Evolutionary conservation across 2,329 filamentous ascomycete species (phyloP).

Genomic region (Zasmidium citrigriseum): DNA sequence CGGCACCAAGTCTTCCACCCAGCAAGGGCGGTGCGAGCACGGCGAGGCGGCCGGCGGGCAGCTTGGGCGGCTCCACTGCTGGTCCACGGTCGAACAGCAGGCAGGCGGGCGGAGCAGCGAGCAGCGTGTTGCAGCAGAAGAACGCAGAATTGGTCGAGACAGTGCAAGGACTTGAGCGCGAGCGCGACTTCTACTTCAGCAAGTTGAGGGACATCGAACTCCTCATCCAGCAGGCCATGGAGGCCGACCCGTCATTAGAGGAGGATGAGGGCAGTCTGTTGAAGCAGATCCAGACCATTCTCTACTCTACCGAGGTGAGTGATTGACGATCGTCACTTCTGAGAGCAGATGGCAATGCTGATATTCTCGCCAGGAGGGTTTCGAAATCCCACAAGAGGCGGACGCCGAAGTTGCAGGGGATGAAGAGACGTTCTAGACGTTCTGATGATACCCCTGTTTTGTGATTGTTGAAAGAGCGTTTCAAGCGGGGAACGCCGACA

Average conservation of each 20-base stretch:
- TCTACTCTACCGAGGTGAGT: conserved; percentile 88
- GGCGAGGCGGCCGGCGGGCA: conserved; percentile 43
- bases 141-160: conserved; percentile 91
- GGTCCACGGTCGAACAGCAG: conserved; percentile 48
- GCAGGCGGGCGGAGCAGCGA: conserved; percentile 55
- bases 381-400: conserved; percentile 83
- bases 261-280: conserved; percentile 89
- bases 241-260: conserved; percentile 88
- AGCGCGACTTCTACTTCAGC: conserved; percentile 98
- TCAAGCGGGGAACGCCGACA: conserved; percentile 1
- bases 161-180: conserved; percentile 89
- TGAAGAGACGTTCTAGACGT: conserved; percentile 72
- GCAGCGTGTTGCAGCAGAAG: conserved; percentile 77
- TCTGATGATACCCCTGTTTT: conserved; percentile 18
- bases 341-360: conserved; percentile 7
- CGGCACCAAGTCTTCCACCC: conserved; percentile 37
- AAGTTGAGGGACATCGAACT: conserved; percentile 97
- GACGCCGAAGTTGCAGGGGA: conserved; percentile 62
- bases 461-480: conserved; percentile 1
- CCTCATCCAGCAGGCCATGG: conserved; percentile 87
- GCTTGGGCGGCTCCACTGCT: conserved; percentile 50
- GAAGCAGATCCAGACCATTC: conserved; percentile 93
- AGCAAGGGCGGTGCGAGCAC: conserved; percentile 52
- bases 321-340: background rate
- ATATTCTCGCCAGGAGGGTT: conserved; percentile 49